These are phyloP conservation scores for Sherardia arvensis DNA, from an alignment of 257 asterid genomes.

Conservation along the genomic window DNA sequence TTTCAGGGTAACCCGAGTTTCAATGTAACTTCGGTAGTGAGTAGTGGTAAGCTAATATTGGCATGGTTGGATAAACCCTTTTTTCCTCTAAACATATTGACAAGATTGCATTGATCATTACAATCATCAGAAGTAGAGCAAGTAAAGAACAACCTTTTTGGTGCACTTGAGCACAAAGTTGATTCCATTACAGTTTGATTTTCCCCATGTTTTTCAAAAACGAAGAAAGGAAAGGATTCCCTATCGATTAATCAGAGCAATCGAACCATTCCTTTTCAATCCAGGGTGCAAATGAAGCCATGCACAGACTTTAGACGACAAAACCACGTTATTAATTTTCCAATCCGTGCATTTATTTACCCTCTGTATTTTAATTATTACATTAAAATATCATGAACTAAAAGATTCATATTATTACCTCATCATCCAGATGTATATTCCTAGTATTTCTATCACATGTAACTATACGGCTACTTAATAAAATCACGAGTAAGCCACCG, in stretches of 20 bases:
- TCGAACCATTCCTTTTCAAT: not conserved
- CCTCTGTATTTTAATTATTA: too few relatives aligned
- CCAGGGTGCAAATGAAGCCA: not conserved
- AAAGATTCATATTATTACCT: not conserved
- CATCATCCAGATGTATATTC: not conserved
- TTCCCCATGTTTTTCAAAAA: not conserved
- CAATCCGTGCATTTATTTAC: not conserved
- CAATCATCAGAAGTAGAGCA: not conserved
- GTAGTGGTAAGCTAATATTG: too few relatives aligned
- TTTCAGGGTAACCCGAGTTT: too few relatives aligned
- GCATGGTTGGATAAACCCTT: too few relatives aligned
- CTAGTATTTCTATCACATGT: not conserved
- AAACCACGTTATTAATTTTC: not conserved
- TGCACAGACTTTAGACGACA: slow-evolving; percentile 2
- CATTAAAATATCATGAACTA: not conserved
- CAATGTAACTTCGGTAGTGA: too few relatives aligned
- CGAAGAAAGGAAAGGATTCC: too few relatives aligned
- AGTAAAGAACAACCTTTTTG: not conserved
- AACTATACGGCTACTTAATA: not conserved
- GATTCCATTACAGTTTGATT: not conserved
- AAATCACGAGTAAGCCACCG: not conserved
- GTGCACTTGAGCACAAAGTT: not conserved
- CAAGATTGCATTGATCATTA: too few relatives aligned
- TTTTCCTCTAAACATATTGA: too few relatives aligned
- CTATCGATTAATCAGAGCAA: not conserved